These are phyloP conservation scores for Exophiala sp. DNA, from an alignment of 2,329 filamentous ascomycete species.

Conservation along the genomic window DNA sequence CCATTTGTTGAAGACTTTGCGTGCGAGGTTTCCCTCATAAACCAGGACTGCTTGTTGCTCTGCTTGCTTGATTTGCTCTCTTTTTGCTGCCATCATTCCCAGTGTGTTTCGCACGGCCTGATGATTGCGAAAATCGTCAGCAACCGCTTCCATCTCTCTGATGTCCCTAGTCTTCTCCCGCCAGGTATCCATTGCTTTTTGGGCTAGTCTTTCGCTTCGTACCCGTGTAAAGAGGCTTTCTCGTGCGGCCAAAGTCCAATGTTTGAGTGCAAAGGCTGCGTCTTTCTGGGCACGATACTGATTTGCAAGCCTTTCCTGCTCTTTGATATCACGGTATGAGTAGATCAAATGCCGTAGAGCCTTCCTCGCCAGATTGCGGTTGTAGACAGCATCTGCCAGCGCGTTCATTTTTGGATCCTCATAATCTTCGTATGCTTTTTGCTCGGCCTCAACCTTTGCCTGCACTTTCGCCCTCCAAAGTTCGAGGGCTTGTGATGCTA, in stretches of 20 bases:
- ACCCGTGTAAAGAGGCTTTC: constrained; percentile 17
- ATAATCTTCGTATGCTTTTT: constrained; percentile 8
- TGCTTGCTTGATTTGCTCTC: constrained; percentile 6
- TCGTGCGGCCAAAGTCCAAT: constrained; percentile 18
- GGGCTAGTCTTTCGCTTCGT: constrained; percentile 5
- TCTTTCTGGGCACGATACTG: constrained; percentile 10
- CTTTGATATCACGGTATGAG: constrained; percentile 4
- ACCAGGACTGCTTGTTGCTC: constrained; percentile 10
- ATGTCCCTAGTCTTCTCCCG: constrained; percentile 10
- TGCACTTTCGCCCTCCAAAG: constrained; percentile 13
- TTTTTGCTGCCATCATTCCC: constrained; percentile 6
- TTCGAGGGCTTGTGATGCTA: constrained; percentile 18
- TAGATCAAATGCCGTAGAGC: constrained; percentile 15
- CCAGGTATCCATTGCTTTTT: constrained; percentile 12
- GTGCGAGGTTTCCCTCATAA: constrained; percentile 13
- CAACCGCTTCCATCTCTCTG: constrained; percentile 13
- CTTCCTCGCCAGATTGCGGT: constrained; percentile 10
- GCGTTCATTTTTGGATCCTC: constrained; percentile 13
- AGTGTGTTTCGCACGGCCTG: constrained; percentile 13
- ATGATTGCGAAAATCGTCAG: constrained; percentile 11
- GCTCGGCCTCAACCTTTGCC: constrained; percentile 9
- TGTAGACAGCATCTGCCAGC: constrained; percentile 13
- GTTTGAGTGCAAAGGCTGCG: constrained; percentile 8
- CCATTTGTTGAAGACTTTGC: constrained; percentile 14
- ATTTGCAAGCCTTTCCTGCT: constrained; percentile 12